Percentiles rank a stretch among this genome's conserved stretches.
Evolutionary conservation across 2,329 filamentous ascomycete species (phyloP).

Genomic region (Chaetomium sp.): DNA sequence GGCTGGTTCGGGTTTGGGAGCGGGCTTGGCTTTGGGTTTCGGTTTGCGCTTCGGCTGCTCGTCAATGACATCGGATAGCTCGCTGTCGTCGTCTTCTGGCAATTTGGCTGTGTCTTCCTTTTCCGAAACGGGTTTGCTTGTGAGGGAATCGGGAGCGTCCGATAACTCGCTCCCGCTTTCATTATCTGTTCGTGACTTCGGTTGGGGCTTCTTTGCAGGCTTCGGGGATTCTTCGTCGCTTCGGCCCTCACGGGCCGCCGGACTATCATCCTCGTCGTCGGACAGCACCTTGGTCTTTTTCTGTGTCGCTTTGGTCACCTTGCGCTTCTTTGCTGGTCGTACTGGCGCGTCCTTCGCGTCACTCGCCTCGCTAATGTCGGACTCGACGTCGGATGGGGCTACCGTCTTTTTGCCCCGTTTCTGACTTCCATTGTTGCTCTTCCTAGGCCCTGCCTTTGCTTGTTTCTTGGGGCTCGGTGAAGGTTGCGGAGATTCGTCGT

Average conservation of each 20-base stretch:
- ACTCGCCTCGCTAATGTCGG: constrained; percentile 26
- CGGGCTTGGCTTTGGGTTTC: constrained; percentile 18
- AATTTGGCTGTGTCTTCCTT: constrained; percentile 5
- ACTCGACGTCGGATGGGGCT: constrained; percentile 18
- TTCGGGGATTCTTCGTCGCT: background rate
- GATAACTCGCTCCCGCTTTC: constrained; percentile 22
- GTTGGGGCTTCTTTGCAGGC: background rate
- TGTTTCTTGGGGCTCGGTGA: constrained; percentile 16
- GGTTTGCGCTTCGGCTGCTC: constrained; percentile 21
- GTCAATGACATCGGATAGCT: constrained; percentile 32
- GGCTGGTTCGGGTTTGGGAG: constrained; percentile 33
- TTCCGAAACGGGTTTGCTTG: background rate
- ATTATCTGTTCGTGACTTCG: constrained; percentile 39
- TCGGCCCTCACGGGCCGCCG: constrained; percentile 54
- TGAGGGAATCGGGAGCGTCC: constrained; percentile 4
- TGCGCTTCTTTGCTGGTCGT: constrained; percentile 39
- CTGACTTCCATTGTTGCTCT: constrained; percentile 35
- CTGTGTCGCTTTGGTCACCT: constrained; percentile 35
- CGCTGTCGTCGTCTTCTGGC: constrained; percentile 26
- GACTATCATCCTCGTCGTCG: constrained; percentile 31
- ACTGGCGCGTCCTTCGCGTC: constrained; percentile 30
- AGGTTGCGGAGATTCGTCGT: constrained; percentile 25
- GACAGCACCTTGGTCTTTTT: constrained; percentile 23
- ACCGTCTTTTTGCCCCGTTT: constrained; percentile 33
- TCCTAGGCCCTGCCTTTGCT: constrained; percentile 32